phyloP scores from a whole-genome alignment of 148 eudicot species.

The Talinum fruticosum region DNA sequence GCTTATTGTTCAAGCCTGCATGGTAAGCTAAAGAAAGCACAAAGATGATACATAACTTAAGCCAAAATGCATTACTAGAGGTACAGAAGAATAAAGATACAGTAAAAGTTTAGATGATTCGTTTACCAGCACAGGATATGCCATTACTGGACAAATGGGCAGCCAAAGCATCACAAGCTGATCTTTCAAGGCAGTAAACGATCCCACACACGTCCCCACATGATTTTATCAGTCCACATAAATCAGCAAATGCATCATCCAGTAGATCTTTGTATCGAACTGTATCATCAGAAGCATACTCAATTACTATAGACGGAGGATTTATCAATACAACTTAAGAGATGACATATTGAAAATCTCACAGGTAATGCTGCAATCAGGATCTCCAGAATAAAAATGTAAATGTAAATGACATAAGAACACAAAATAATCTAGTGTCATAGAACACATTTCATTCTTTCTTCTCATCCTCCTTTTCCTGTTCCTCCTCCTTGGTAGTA shows the following conservation, averaged over 20 bases:
- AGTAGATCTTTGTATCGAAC: slow-evolving; percentile 92
- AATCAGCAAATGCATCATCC: slow-evolving; percentile 70
- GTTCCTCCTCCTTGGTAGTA: background rate
- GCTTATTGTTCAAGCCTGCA: slow-evolving; percentile 84
- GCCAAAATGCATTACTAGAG: background rate
- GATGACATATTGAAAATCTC: background rate
- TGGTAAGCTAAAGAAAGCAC: slow-evolving; percentile 68
- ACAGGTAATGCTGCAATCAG: slow-evolving; percentile 8
- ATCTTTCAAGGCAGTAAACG: slow-evolving; percentile 91
- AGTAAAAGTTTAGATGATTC: background rate
- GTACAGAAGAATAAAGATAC: background rate
- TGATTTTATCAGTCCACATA: slow-evolving; percentile 64
- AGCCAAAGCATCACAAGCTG: slow-evolving; percentile 82
- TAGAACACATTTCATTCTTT: background rate
- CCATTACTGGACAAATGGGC: slow-evolving; percentile 60
- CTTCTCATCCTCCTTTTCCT: background rate
- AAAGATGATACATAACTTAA: slow-evolving; percentile 10
- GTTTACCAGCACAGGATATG: slow-evolving; percentile 81
- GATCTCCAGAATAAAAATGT: background rate
- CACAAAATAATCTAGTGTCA: background rate
- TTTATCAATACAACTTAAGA: background rate
- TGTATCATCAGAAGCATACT: slow-evolving; percentile 38
- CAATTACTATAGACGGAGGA: slow-evolving; percentile 10
- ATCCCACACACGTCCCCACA: slow-evolving; percentile 79
- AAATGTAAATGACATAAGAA: background rate